Conservation (phyloP, 306 rosid species). For the Pyrus bretschneideri region DNA sequence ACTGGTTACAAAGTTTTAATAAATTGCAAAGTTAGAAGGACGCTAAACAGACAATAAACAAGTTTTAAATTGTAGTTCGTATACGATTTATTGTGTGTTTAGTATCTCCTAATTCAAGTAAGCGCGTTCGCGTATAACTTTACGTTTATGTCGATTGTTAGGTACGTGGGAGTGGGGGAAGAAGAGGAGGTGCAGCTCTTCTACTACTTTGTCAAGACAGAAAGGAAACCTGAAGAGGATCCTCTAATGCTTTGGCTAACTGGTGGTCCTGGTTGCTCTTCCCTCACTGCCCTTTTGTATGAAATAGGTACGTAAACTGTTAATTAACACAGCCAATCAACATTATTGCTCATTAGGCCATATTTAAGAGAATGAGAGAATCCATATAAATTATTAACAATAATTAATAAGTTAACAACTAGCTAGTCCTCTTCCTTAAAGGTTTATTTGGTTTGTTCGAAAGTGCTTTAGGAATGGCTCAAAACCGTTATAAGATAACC, state of each 20-base stretch:
- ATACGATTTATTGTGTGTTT: too few relatives aligned
- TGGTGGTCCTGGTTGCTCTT: slow-evolving; percentile 76
- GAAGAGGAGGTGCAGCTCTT: slow-evolving; percentile 45
- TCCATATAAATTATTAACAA: not conserved
- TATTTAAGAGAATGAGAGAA: not conserved
- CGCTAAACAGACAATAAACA: too few relatives aligned
- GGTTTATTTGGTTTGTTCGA: not conserved
- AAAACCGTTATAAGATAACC: too few relatives aligned
- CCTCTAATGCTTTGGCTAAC: slow-evolving; percentile 71
- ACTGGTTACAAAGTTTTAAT: too few relatives aligned
- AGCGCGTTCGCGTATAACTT: not conserved
- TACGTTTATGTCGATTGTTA: not conserved
- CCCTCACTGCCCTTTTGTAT: slow-evolving; percentile 32
- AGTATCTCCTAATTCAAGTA: too few relatives aligned
- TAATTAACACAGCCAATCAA: not conserved
- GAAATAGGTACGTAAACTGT: slow-evolving; percentile 41
- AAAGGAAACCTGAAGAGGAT: slow-evolving; percentile 44
- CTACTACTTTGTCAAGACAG: slow-evolving; percentile 57
- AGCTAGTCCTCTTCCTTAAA: too few relatives aligned
- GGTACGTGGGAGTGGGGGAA: slow-evolving; percentile 71
- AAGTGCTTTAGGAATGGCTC: too few relatives aligned
- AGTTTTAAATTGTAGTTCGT: too few relatives aligned
- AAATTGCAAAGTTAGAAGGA: too few relatives aligned
- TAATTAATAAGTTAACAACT: too few relatives aligned
- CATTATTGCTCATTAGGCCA: not conserved